phyloP scores from a whole-genome alignment of 805 yeast species.

The Grigorovia humatica region DNA sequence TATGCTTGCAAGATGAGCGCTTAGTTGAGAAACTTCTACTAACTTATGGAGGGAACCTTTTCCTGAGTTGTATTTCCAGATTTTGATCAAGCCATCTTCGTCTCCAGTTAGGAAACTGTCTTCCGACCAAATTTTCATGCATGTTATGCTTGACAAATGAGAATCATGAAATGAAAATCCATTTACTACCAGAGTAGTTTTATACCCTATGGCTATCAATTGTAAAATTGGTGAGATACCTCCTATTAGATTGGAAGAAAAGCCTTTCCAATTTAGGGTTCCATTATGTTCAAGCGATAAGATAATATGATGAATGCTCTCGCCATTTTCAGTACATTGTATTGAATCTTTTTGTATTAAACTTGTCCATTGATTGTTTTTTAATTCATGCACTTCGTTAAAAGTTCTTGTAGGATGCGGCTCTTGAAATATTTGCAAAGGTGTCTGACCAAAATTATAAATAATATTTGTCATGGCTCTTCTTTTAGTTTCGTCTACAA shows the following conservation, averaged over 20 bases:
- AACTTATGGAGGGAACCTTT: neutral
- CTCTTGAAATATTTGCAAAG: conserved; percentile 54
- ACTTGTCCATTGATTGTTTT: neutral
- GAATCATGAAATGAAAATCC: conserved; percentile 19
- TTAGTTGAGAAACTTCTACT: conserved; percentile 34
- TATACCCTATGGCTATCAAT: neutral
- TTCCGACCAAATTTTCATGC: conserved; percentile 18
- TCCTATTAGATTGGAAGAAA: neutral
- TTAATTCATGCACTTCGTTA: neutral
- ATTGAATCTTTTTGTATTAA: neutral
- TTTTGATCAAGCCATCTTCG: conserved; percentile 48
- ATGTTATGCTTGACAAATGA: conserved; percentile 25
- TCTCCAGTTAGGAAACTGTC: conserved; percentile 31
- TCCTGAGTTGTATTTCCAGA: conserved; percentile 34
- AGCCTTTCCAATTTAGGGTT: neutral
- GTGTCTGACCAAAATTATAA: conserved; percentile 90
- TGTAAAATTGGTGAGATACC: neutral
- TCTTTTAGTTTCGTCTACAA: conserved; percentile 63
- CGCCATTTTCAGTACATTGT: neutral
- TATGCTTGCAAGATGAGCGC: conserved; percentile 46
- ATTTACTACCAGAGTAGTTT: conserved; percentile 1
- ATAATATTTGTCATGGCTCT: conserved; percentile 74
- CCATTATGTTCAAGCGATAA: neutral
- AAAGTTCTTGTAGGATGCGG: conserved; percentile 48
- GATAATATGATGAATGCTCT: neutral